These are phyloP conservation scores for Schizochytrium sp. DNA, from an alignment of 108 stramenopile species.

Conservation along the genomic window DNA sequence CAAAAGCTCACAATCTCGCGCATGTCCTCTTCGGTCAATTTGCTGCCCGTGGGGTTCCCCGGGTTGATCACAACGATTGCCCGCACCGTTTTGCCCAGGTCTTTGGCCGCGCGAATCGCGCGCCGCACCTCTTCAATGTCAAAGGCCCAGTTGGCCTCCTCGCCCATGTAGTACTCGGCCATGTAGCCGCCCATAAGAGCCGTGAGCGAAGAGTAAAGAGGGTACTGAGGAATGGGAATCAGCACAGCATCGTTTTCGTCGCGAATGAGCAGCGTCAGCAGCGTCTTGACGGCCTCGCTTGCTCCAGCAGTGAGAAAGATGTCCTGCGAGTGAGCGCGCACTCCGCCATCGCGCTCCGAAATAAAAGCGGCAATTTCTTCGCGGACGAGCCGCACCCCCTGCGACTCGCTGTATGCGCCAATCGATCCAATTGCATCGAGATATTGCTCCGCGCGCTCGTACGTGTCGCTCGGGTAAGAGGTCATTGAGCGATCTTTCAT, in stretches of 20 bases:
- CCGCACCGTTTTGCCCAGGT: slow-evolving; percentile 56
- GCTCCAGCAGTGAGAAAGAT: slow-evolving; percentile 89
- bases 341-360: slow-evolving; percentile 56
- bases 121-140: slow-evolving; percentile 57
- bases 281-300: slow-evolving; percentile 65
- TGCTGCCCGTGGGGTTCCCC: slow-evolving; percentile 89
- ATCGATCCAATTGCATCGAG: slow-evolving; percentile 1
- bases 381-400: slow-evolving; percentile 63
- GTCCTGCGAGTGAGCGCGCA: slow-evolving; percentile 36
- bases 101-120: slow-evolving; percentile 59
- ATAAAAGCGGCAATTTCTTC: slow-evolving; percentile 79
- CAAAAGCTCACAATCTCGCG: slow-evolving; percentile 70
- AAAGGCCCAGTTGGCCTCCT: slow-evolving; percentile 68
- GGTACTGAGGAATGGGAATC: slow-evolving; percentile 92
- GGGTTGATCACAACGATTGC: slow-evolving; percentile 86
- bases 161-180: slow-evolving; percentile 76
- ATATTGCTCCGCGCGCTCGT: slow-evolving; percentile 42
- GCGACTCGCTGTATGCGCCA: slow-evolving; percentile 49
- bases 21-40: slow-evolving; percentile 61
- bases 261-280: slow-evolving; percentile 67
- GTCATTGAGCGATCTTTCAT: slow-evolving; percentile 11
- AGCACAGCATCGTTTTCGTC: slow-evolving; percentile 69
- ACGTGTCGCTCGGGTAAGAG: slow-evolving; percentile 29
- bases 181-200: slow-evolving; percentile 65
- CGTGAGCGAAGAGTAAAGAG: slow-evolving; percentile 79